Evolutionary conservation across 2,329 filamentous ascomycete species (phyloP).

Genomic region (Trichoderma harzianum): DNA sequence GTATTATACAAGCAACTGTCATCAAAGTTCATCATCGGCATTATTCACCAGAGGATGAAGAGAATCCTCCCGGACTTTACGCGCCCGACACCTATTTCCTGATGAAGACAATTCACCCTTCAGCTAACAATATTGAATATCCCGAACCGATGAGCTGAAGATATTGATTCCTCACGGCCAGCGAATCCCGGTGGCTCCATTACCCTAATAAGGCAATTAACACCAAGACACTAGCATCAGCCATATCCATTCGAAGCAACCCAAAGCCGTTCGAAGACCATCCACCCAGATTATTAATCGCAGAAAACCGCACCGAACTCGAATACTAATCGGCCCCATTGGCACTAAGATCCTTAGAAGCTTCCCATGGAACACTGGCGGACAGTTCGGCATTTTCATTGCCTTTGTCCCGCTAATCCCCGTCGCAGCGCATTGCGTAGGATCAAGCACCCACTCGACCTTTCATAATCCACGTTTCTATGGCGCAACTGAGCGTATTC

Average conservation of each 20-base stretch:
- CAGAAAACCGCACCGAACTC: neutral
- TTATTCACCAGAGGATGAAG: neutral
- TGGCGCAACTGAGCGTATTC: slow-evolving; percentile 25
- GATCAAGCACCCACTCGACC: neutral
- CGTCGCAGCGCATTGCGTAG: neutral
- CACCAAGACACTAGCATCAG: neutral
- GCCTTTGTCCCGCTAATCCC: neutral
- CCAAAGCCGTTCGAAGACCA: neutral
- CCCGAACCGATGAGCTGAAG: neutral
- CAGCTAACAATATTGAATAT: neutral
- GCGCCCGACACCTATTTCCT: neutral
- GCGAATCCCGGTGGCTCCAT: neutral
- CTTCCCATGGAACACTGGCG: neutral
- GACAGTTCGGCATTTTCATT: neutral
- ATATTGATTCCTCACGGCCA: neutral
- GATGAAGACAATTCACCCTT: neutral
- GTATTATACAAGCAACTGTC: neutral
- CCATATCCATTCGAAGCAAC: neutral
- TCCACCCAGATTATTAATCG: neutral
- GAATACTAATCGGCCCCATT: neutral
- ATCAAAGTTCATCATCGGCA: neutral
- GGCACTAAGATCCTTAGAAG: neutral
- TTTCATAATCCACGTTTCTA: neutral
- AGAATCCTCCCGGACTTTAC: neutral
- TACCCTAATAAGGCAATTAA: neutral